A percentile compares a stretch with the other conserved stretches of the same genome.
Conservation (phyloP, 2,329 filamentous ascomycete species). For the Nemania bipapillata region DNA sequence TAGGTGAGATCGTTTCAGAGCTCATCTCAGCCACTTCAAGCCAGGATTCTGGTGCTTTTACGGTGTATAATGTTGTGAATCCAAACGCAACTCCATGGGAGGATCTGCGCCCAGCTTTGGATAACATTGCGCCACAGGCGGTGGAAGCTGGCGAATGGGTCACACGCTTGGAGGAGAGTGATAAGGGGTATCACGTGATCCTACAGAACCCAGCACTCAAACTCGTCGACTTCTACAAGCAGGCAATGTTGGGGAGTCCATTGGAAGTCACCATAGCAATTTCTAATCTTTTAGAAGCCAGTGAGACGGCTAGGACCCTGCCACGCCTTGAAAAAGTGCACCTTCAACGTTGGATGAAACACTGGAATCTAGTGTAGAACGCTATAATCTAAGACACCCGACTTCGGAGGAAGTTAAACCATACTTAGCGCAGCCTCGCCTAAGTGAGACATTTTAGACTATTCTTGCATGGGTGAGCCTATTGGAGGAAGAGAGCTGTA, state of each 20-base stretch:
- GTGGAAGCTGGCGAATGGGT: not conserved
- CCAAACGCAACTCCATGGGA: not conserved
- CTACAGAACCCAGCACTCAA: not conserved
- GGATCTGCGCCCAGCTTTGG: not conserved
- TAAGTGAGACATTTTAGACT: too few species aligned
- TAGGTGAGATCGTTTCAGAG: constrained; percentile 36
- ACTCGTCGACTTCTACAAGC: not conserved
- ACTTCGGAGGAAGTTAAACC: too few species aligned
- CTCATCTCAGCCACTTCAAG: constrained; percentile 21
- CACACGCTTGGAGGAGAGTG: not conserved
- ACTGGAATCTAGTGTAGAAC: too few species aligned
- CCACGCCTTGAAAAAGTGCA: not conserved
- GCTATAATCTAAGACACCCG: too few species aligned
- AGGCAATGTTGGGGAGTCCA: not conserved
- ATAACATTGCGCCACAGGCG: too few species aligned
- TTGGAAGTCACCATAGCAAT: not conserved
- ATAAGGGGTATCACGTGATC: not conserved
- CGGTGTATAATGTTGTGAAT: not conserved
- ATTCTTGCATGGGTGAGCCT: too few species aligned
- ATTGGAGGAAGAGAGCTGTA: too few species aligned
- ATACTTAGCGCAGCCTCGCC: too few species aligned
- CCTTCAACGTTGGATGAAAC: not conserved
- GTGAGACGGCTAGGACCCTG: not conserved
- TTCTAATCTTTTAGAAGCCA: not conserved
- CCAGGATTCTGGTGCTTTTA: not conserved